Evolutionary conservation across 768 basidiomycete species (phyloP).

Genomic region (Tubosaeta sp.): DNA sequence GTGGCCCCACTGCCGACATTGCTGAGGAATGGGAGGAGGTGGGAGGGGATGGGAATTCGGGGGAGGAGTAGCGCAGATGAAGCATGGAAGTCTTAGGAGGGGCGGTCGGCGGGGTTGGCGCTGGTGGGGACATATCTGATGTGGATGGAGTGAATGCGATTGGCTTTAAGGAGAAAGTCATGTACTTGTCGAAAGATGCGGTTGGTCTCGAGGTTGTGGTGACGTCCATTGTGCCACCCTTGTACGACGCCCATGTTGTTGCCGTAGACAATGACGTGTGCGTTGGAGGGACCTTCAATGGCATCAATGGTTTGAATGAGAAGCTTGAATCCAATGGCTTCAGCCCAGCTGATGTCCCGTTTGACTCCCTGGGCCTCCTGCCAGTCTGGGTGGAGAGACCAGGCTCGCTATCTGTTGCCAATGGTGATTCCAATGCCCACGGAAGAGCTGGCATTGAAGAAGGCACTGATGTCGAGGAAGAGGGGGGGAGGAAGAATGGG

Average conservation of each 20-base stretch:
- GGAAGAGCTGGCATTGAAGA: conserved; percentile 39
- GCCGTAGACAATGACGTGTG: background rate
- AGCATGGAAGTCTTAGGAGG: background rate
- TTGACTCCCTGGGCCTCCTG: conserved; percentile 5
- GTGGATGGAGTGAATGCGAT: background rate
- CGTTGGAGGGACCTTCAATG: background rate
- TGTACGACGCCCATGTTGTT: conserved; percentile 14
- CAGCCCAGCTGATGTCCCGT: conserved; percentile 42
- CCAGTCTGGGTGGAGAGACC: conserved; percentile 32
- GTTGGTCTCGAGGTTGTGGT: conserved; percentile 4
- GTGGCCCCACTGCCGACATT: background rate
- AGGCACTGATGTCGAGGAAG: conserved; percentile 7
- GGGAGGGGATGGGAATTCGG: background rate
- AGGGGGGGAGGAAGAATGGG: background rate
- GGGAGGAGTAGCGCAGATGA: background rate
- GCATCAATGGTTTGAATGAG: background rate
- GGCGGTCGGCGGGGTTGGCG: background rate
- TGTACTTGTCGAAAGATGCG: background rate
- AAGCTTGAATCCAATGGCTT: conserved; percentile 3
- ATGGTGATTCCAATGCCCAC: conserved; percentile 36
- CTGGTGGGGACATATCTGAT: background rate
- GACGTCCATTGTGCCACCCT: conserved; percentile 4
- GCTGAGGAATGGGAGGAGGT: background rate
- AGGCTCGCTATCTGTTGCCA: conserved; percentile 29
- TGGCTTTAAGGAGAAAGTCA: background rate